Evolutionary conservation across 371 early-diverging fungal species (phyloP), one percentile per base, ranked within the genome.

Genomic region (Syncephalastrum monosporum): DNA sequence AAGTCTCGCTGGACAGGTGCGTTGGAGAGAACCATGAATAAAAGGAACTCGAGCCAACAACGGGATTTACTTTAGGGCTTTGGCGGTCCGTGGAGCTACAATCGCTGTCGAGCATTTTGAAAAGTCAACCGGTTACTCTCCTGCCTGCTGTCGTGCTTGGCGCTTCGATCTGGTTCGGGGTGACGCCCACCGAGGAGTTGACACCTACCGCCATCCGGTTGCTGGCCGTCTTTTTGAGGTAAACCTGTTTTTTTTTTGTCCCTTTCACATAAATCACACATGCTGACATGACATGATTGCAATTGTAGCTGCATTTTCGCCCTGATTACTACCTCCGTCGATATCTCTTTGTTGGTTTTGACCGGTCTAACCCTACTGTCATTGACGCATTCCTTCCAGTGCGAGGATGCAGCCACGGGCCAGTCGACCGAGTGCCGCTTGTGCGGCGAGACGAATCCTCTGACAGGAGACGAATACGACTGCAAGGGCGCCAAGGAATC

Each of bases 351-450:
- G 0, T 60, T 87, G 3, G 75, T 85, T 24, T 65, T 82, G 1
- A 72, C 74, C 1, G 82, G 82, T 15, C 63, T 88, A 43, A 66
- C 74, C 1, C 19, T 77, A 27, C 59, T 88, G 46, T 71, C 84
- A 1, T 53, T 84, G 19, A 86, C 85, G 0, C 63, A 71, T 25
- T 84, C 83, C 24, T 82, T 88, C 48, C 80, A 82, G 61, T 88
- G 87, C 51, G 49, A 38, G 13, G 78, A 77, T 41, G 73, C 70
- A 6, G 45, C 64, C 4, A 82, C 82, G 6, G 83, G 87, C 0
- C 43, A 47, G 8, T 60, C 51, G 1, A 66, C 81, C 1, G 84
- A 84, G 57, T 87, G 87, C 54, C 64, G 77, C 29, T 65, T 74
- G 8, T 87, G 87, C 57, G 76, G 74, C 14, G 63, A 68, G 24